Evolutionary conservation across 768 basidiomycete genomes (phyloP), one percentile per base, ranked within the genome.

Genomic region (Clitopilus passeckerianus): DNA sequence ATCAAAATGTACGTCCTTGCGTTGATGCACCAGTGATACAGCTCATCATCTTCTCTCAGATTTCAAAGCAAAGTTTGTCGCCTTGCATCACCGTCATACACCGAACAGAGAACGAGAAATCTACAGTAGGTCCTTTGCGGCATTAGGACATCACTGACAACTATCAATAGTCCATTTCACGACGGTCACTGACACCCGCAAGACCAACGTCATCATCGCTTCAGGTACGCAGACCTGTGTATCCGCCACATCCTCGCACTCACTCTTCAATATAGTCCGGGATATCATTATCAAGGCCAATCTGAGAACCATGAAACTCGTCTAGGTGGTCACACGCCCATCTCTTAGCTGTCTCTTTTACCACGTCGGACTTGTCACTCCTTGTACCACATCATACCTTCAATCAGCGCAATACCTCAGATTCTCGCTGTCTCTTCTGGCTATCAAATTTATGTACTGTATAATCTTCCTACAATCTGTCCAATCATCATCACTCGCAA

Each of bases 121-220:
- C 15, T 89, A 86, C 67, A 84, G 91, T 91, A 65, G 59, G 86
- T 72, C 30, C 16, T 52, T 22, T 46, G 56, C 50, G 37, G 43
- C 27, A 44, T 53, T 44, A 35, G 20, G 18, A 20, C 16, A 44
- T 59, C 52, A 34, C 53, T 55, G 16, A 54, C 61, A 43, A 59
- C 53, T 46, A 12, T 46, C 34, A 5, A 18, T 62, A 93, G 91
- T 90, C 57, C 90, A 93, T 71, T 77, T 86, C 59, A 93, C 91
- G 9, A 82, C 89, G 56, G 91, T 93, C 54, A 91, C 86, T n/a
- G 90, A 93, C 73, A 91, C 88, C 60, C 80, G 81, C 68, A 77
- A 80, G 63, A 93, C 91, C 35, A 77, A 81, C 37, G 86, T 80
- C 15, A 91, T 93, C 66, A 92, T 93, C 64, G 75, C 84, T 34